These are phyloP conservation scores for Cryptococcus hybrid DNA, from an alignment of 1,284 basidiomycete species.

Conservation along the genomic window DNA sequence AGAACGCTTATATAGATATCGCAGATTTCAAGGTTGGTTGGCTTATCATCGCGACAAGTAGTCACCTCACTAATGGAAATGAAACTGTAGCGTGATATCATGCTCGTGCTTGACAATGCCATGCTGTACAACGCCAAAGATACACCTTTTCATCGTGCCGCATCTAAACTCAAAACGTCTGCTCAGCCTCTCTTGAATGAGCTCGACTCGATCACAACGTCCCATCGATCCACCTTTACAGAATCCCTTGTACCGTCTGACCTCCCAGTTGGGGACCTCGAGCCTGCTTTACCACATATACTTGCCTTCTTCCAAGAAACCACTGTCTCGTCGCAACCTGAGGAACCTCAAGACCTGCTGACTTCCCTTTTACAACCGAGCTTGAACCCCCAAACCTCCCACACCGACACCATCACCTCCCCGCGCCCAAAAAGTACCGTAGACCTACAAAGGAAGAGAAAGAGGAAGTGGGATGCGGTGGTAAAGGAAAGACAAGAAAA, in stretches of 20 bases:
- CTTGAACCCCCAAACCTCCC: constrained; percentile 61
- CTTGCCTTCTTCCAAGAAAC: constrained; percentile 17
- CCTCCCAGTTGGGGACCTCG: constrained; percentile 62
- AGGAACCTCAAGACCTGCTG: constrained; percentile 57
- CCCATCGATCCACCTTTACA: background rate
- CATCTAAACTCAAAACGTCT: constrained; percentile 65
- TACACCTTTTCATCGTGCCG: constrained; percentile 69
- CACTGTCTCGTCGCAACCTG: constrained; percentile 15
- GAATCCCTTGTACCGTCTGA: background rate
- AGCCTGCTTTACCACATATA: constrained; percentile 58
- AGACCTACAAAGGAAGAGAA: constrained; percentile 7
- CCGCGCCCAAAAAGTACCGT: constrained; percentile 34
- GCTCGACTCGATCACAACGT: constrained; percentile 51
- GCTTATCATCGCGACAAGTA: background rate
- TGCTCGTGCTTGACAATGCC: constrained; percentile 82
- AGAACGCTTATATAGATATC: constrained; percentile 72
- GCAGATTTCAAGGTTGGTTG: constrained; percentile 66
- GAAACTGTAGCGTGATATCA: constrained; percentile 67
- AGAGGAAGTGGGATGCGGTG: constrained; percentile 21
- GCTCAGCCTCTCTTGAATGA: constrained; percentile 62
- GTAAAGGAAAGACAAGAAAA: no score
- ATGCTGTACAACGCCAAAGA: constrained; percentile 79
- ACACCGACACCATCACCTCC: constrained; percentile 54
- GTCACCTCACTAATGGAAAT: constrained; percentile 1
- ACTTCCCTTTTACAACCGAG: constrained; percentile 66